Base-by-base conservation (phyloP, 2,329 filamentous ascomycete genomes). In the Sporothrix brasiliensis region DNA sequence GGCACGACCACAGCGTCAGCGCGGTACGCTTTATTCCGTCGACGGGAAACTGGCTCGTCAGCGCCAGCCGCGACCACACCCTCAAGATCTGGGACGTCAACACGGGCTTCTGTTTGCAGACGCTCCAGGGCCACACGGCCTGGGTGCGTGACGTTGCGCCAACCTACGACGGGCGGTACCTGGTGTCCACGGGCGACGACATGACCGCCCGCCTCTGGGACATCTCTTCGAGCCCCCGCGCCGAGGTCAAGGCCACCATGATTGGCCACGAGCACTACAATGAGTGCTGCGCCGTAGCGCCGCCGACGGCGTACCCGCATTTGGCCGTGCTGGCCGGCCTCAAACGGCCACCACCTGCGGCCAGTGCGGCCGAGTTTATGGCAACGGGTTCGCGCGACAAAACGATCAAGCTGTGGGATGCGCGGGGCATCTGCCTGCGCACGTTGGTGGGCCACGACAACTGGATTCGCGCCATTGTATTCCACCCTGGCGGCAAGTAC, bases 61-160 rank as follows among this genome's bases (percentile, higher is more conserved):
- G 91, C 71, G 93, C 93, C 7, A 94, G 91, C 75, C 86, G 94
- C 78, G 94, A 97, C 79, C 91, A 91, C 79, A 92, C 92, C 2
- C 83, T 98, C 68, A 87, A 91, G 70, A 91, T 97, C 79, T 97
- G 94, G 94, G 93, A 97, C 77, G 91, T 94, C 34, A 93, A 91
- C 39, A 97, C 93, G 0, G 94, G 94, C 6, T 97, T 94, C 79
- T 97, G 93, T 77, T 86, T 97, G 56, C 93, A 92, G 79, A 97
- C 94, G n/a, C 85, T 97, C 73, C 86, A 89, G 41, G 93, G 94
- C 0, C 94, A 97, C 76, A 86, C 85, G 3, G 93, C 92, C 75
- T 97, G 94, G 94, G 92, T 98, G n/a, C 89, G 94, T 71, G 92
- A 94, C 74, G 91, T 97, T 10, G 87, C 86, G 21, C 92, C 93